Conservation (phyloP, 2,329 filamentous ascomycete genomes). For the Reticulascus tulasneorum region DNA sequence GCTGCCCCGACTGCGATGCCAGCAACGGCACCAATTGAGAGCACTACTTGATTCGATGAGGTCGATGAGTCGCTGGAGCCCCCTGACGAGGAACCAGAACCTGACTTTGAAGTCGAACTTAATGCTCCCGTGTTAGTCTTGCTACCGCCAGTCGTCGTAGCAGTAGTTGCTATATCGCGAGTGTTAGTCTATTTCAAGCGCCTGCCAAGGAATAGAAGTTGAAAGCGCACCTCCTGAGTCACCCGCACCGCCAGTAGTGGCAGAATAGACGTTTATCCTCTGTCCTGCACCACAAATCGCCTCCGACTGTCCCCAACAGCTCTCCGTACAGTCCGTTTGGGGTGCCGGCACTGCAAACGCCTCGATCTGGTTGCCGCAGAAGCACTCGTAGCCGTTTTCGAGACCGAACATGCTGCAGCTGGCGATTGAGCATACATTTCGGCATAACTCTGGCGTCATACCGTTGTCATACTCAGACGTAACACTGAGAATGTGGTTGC, state of each 20-base stretch:
- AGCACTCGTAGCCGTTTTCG: constrained; percentile 32
- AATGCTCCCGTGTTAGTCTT: too few relatives aligned
- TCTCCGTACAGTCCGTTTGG: constrained; percentile 1
- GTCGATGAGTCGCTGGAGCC: too few relatives aligned
- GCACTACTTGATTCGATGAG: too few relatives aligned
- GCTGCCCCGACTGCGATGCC: constrained; percentile 6
- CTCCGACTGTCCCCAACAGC: constrained; percentile 4
- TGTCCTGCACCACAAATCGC: constrained; percentile 2
- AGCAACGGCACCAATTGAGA: constrained; percentile 1
- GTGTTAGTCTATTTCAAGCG: too few relatives aligned
- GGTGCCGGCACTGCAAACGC: constrained; percentile 1
- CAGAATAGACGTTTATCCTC: constrained; percentile 9
- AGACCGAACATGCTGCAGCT: constrained; percentile 24
- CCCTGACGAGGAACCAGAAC: background rate
- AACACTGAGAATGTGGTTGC: constrained; percentile 5
- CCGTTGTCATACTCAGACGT: constrained; percentile 2
- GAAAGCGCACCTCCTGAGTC: too few relatives aligned
- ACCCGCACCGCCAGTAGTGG: too few relatives aligned
- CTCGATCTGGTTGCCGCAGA: constrained; percentile 19
- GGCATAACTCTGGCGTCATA: constrained; percentile 11
- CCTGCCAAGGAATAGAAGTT: too few relatives aligned
- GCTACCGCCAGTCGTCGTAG: too few relatives aligned
- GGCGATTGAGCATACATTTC: constrained; percentile 4
- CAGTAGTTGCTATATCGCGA: too few relatives aligned
- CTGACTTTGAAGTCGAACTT: too few relatives aligned